Evolutionary conservation across 495 filamentous ascomycete genomes (phyloP), one percentile per base, ranked within the genome.

Genomic region (Penicillium salamii): DNA sequence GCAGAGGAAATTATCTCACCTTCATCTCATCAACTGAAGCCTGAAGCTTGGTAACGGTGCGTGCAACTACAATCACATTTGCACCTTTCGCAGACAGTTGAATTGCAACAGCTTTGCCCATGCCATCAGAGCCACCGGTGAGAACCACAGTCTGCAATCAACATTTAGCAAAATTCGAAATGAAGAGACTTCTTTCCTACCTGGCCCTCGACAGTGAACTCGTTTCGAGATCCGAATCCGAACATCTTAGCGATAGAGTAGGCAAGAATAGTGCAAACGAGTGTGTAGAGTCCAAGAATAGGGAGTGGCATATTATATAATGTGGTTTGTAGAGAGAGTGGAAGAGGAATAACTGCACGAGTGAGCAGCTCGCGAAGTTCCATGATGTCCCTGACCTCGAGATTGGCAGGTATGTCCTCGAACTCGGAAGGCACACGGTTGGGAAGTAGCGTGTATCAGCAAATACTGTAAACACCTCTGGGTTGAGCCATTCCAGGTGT

Each of bases 61-160:
- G 85, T 9, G 93, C 84, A 34, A 96, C 86, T 47, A 98, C 82
- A 50, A 91, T 81, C 13, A 98, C 67, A 63, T 89, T 86, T 41
- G 95, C 95, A 52, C 93, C 93, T 74, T 89, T 93, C 45, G 72
- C 67, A 4, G 93, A 80, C 15, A 97, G 79, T 46, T 89, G 78
- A 17, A 78, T 74, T 3, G 84, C 91, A 14, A 86, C 80, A 37
- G 78, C 80, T 58, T 78, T 80, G 53, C 93, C 93, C 87, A 96
- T 89, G 41, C 93, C 93, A 62, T 96, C 87, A 1, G 95, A 97
- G 44, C 84, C 92, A 32, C 93, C 93, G 11, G 93, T 98, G 45
- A 98, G 75, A 18, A 97, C 69, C 49, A 93, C 79, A 5, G 88
- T 93, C 89, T 92, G 37, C 17, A 47, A 53, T 7, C 28, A 33